Base-by-base conservation (phyloP, 148 eudicot species). In the Suaeda aralocaspica region DNA sequence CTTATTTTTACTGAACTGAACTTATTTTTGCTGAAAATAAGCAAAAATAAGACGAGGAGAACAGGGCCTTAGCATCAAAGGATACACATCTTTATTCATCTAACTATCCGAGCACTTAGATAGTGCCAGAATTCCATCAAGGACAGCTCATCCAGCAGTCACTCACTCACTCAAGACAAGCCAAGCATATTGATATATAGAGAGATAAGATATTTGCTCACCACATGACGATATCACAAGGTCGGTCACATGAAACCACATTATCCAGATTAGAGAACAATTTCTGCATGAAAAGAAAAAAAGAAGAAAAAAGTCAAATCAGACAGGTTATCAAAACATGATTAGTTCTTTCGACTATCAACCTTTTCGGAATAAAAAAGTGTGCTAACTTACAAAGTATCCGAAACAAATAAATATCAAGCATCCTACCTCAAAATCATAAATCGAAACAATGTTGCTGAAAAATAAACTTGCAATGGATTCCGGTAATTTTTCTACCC, bases 141-240 rank as follows among this genome's bases (percentile, higher is more conserved):
- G 34, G 34, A 53, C 29, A 68, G 11, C 29, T 57, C 57, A 22
- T 31, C 67, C 30, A 60, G 34, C 26, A 48, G n/a, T 39, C 44
- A 58, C 22, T 31, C 46, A 34, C 41, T 36, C n/a, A n/a, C n/a
- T n/a, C n/a, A n/a, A n/a, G 26, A 66, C 34, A 49, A 77, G 49
- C 29, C 25, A 46, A 67, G 53, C 57, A 49, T 62, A 26, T 26
- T 31, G 41, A 73, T 58, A 73, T 16, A 75, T 16, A 70, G 14
- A 71, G 68, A 52, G 25, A 30, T n/a, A 68, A 52, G 58, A 61
- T 42, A 69, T 42, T 57, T 59, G 66, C 96, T 90, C 79, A 93
- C 98, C 98, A 93, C 78, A 93, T 70, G 72, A 59, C 67, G 67
- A 75, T 69, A 74, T 82, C 78, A 64, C 95, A 83, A 49, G 98